Base-by-base conservation (phyloP, 371 early-diverging fungal species). In the Rhizopus arrhizus region DNA sequence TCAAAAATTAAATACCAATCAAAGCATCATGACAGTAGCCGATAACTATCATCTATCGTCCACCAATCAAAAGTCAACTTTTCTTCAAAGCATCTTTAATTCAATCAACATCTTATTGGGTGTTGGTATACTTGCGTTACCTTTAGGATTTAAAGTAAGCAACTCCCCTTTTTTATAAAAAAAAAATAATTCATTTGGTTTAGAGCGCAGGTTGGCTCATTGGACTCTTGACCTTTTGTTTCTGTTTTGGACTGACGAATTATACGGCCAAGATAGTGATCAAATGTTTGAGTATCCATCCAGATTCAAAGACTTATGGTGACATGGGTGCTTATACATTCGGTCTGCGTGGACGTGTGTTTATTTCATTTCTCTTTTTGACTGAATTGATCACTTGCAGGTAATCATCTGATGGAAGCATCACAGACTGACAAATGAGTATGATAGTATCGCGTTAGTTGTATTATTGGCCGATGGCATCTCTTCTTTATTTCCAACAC, bases 261-360 rank as follows among this genome's bases (percentile, higher is more conserved):
- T 82, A 86, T 56, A 89, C 90, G 0, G 91, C 88, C 38, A 87
- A 82, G 58, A 40, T 89, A 8, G 64, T 91, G 5, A 81, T 71
- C 9, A 75, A 80, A 62, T 89, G 88, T 66, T 59, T 91, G 59
- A 77, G 83, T 38, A 56, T 69, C 35, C 69, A 77, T 53, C 73
- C 71, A 10, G 73, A 75, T 16, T 71, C 77, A 8, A 65, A 66
- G 22, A 85, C 85, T 10, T 89, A 87, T 70, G 84, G 87, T 32
- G 91, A 91, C 62, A 74, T 89, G 64, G 90, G 86, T 32, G 81
- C 85, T 13, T 61, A 72, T 13, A 87, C 91, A 2, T 91, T 85
- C 77, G 91, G 91, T n/a, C 61, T 72, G n/a, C 58, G 65, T 22
- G 89, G 85, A 4, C 74, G 87, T 38, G 59, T 78, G 15, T 60